A percentile compares a stretch with the other conserved stretches of the same genome.
Conservation (phyloP, 805 yeast species). For the Spathaspora sp. region DNA sequence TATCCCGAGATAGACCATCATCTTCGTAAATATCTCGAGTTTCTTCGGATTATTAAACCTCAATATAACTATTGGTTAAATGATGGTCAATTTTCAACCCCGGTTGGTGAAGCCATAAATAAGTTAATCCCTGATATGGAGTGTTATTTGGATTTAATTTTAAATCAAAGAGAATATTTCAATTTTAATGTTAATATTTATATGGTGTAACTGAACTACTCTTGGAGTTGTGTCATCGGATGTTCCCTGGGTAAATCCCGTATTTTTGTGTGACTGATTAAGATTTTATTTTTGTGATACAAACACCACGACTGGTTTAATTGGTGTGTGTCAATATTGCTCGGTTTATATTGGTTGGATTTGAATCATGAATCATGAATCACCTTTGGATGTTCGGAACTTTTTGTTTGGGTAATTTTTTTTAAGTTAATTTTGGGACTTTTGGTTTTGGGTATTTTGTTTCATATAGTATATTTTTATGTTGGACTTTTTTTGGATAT, state of each 20-base stretch:
- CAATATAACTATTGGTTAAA: neutral
- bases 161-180: slow-evolving; percentile 1
- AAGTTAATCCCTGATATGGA: slow-evolving; percentile 1
- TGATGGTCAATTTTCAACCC: neutral
- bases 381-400: neutral
- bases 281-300: no score
- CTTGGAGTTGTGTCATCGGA: neutral
- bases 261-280: neutral
- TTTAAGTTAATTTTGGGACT: neutral
- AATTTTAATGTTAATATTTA: slow-evolving; percentile 5
- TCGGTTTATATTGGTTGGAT: neutral
- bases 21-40: slow-evolving; percentile 5
- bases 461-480: no score
- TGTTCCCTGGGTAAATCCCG: no score
- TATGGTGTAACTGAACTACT: slow-evolving; percentile 3
- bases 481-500: neutral
- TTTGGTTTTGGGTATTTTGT: neutral
- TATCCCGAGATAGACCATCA: neutral
- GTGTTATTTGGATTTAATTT: slow-evolving; percentile 2
- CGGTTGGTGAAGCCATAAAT: slow-evolving; percentile 1
- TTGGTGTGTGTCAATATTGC: neutral
- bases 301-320: neutral
- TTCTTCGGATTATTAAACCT: slow-evolving; percentile 1
- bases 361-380: neutral
- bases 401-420: neutral